phyloP scores from a whole-genome alignment of 2,329 filamentous ascomycete genomes.

The Fusarium nodosum region DNA sequence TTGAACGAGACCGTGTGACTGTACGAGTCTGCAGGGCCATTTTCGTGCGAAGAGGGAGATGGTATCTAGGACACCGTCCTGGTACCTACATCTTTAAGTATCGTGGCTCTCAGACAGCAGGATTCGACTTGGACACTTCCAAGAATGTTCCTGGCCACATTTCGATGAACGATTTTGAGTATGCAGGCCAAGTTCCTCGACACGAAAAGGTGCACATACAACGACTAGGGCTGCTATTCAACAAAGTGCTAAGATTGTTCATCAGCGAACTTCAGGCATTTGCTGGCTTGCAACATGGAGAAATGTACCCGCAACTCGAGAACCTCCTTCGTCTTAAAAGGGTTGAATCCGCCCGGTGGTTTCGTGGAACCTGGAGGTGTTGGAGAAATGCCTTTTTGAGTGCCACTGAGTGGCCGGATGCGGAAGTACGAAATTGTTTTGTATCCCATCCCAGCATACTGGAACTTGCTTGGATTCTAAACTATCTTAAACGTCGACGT shows the following conservation, averaged over 20 bases:
- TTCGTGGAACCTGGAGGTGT: not conserved
- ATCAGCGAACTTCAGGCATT: conserved; percentile 10
- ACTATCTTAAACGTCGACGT: not conserved
- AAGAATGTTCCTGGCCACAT: not conserved
- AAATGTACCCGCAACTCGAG: not conserved
- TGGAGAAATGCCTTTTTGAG: not conserved
- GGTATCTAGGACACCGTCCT: conserved; percentile 46
- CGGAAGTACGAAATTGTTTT: not conserved
- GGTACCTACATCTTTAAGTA: conserved; percentile 51
- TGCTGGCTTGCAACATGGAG: not conserved
- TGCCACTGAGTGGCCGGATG: not conserved
- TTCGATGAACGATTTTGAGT: conserved; percentile 4
- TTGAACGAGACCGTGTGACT: no score
- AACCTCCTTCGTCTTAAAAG: not conserved
- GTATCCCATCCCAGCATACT: not conserved
- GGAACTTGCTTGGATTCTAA: conserved; percentile 20
- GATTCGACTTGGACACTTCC: not conserved
- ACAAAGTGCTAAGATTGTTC: conserved; percentile 6
- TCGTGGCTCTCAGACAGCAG: not conserved
- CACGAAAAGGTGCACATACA: not conserved
- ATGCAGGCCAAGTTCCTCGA: conserved; percentile 25
- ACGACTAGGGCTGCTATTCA: not conserved
- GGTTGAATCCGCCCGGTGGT: not conserved
- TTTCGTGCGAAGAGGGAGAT: not conserved
- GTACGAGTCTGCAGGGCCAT: not conserved